A percentile compares a stretch with the other conserved stretches of the same genome.
Conservation (phyloP, 305 asterid genomes). For the Withania somnifera region DNA sequence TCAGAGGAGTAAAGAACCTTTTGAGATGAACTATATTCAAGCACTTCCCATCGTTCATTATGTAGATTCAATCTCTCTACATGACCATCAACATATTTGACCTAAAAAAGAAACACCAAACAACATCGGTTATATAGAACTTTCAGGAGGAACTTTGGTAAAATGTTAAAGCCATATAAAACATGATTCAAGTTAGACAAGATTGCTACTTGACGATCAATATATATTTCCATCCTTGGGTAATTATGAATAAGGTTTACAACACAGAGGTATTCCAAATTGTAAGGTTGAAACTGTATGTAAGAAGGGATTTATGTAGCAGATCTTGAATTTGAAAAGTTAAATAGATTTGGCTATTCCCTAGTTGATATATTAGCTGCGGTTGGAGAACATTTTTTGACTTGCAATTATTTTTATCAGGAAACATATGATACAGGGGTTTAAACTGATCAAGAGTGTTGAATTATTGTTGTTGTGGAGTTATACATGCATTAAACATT, state of each 20-base stretch:
- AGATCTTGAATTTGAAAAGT: background rate
- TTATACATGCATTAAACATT: background rate
- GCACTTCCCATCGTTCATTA: background rate
- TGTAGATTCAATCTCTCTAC: slow-evolving; percentile 28
- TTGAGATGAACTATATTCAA: background rate
- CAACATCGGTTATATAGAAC: background rate
- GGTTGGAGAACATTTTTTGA: background rate
- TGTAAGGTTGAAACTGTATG: background rate
- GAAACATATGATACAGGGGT: background rate
- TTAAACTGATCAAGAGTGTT: slow-evolving; percentile 1
- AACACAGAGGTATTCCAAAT: background rate
- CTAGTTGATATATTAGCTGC: background rate
- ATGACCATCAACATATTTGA: slow-evolving; percentile 32
- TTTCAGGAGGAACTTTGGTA: background rate
- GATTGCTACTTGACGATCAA: background rate
- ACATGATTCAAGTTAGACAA: background rate
- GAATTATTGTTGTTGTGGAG: background rate
- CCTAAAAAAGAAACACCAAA: slow-evolving; percentile 17
- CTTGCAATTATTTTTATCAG: background rate
- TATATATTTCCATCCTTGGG: background rate
- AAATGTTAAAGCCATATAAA: background rate
- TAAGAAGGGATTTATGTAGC: background rate
- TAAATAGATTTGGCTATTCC: background rate
- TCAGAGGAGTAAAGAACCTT: background rate
- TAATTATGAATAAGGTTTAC: background rate